Evolutionary conservation across 2,329 filamentous ascomycete species (phyloP), one percentile per base, ranked within the genome.

Genomic region (Aspergillus latus): DNA sequence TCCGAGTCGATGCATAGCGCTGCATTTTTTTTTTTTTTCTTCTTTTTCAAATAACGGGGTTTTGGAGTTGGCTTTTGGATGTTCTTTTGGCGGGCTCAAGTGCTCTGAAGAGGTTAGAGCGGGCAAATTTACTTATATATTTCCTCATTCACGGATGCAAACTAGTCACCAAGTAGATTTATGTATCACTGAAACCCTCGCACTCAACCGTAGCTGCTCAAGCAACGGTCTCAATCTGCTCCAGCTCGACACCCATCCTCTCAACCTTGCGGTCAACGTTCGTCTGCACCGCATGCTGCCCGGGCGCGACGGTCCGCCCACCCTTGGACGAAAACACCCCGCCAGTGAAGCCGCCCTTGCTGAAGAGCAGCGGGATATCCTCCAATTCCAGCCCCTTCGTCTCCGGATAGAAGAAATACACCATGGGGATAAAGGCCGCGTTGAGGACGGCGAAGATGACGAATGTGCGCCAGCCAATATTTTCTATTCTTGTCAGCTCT

Each of bases 391-490:
- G 69, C 0, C 84, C 78, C 66, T 86, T 87, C 0, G 85, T 88
- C 69, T 88, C 85, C 0, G 84, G 85, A 2, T 86, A 85, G 63
- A 84, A 80, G 66, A 85, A 84, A 74, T 81, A 88, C 44, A 87
- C 81, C 45, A 85, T 84, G 0, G 76, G 76, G 13, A 80, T 71
- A 57, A 67, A 65, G 11, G 55, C 45, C 15, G 52, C 49, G 56
- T 59, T 66, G 8, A 68, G 60, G 21, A 59, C 49, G 0, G 66
- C 65, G 37, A 68, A 69, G 37, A 69, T 70, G 32, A 69, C 66
- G 37, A 69, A 72, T 4, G 65, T 69, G 48, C 59, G 58, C 66
- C 64, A 70, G 13, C 61, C 62, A 44, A 73, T 69, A 28, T 72
- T 74, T 2, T 66, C 63, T 57, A 65, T 21, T 3, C 49, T 56